Conservation (phyloP, 371 early-diverging fungal species). For the Gilbertella persicaria region DNA sequence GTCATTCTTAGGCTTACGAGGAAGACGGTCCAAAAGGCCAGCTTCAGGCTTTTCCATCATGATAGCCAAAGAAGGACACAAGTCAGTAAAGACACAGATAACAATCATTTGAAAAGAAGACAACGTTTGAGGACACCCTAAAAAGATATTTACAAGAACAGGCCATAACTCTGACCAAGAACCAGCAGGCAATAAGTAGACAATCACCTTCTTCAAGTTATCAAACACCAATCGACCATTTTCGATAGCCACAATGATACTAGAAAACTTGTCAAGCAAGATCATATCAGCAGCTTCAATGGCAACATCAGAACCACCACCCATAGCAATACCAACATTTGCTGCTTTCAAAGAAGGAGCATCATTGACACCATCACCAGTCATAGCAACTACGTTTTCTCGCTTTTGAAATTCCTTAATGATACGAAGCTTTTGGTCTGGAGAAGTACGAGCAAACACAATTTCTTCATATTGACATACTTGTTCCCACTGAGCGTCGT, state of each 20-base stretch:
- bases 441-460: constrained; percentile 84
- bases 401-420: constrained; percentile 72
- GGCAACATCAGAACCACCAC: constrained; percentile 75
- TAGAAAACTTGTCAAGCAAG: constrained; percentile 72
- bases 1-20: constrained; percentile 64
- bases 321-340: constrained; percentile 82
- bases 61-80: constrained; percentile 58
- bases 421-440: constrained; percentile 82
- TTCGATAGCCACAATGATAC: constrained; percentile 72
- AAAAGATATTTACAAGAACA: constrained; percentile 66
- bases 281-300: constrained; percentile 79
- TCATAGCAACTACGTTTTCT: constrained; percentile 73
- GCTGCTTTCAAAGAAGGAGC: constrained; percentile 82
- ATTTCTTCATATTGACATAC: constrained; percentile 70
- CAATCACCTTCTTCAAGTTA: constrained; percentile 80
- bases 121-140: constrained; percentile 68
- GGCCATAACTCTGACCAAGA: constrained; percentile 73
- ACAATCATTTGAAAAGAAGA: constrained; percentile 67
- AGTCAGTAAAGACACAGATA: constrained; percentile 59
- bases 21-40: constrained; percentile 58
- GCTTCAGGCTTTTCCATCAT: constrained; percentile 70
- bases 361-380: constrained; percentile 96
- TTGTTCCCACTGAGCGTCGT: constrained; percentile 58
- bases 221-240: constrained; percentile 84
- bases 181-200: constrained; percentile 76